phyloP scores from a whole-genome alignment of 2,329 filamentous ascomycete species.

The Cladophialophora carrionii region DNA sequence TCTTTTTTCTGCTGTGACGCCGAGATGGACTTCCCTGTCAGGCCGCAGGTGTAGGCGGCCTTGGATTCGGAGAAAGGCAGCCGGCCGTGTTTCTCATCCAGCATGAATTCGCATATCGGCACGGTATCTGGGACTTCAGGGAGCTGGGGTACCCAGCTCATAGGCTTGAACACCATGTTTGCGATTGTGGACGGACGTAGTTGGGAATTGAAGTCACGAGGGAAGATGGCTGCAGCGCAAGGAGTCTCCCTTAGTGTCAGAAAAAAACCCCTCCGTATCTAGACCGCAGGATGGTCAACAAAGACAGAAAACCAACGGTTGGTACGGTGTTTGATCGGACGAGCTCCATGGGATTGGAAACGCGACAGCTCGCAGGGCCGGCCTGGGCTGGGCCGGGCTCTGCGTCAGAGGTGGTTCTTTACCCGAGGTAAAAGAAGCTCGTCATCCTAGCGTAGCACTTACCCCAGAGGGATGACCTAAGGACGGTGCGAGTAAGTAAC shows the following conservation, averaged over 20 bases:
- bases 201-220: background rate
- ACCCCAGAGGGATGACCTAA: constrained; percentile 1
- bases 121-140: constrained; percentile 71
- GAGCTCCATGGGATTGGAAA: constrained; percentile 19
- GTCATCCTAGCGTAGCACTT: background rate
- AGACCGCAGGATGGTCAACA: background rate
- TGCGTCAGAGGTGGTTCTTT: background rate
- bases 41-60: constrained; percentile 75
- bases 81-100: constrained; percentile 71
- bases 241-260: background rate
- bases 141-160: constrained; percentile 46
- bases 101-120: constrained; percentile 75
- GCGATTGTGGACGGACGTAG: background rate
- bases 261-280: background rate
- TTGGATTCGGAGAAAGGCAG: constrained; percentile 64
- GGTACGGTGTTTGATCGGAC: constrained; percentile 1
- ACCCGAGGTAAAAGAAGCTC: constrained; percentile 13
- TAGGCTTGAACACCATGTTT: constrained; percentile 53
- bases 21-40: constrained; percentile 70
- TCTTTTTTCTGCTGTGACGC: constrained; percentile 66
- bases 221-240: background rate
- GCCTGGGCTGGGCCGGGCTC: background rate
- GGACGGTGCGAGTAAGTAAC: background rate
- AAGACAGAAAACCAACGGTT: background rate
- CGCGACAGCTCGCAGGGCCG: background rate